A percentile compares a stretch with the other conserved stretches of the same genome.
These are phyloP conservation scores for Agapanthus africanus DNA, from an alignment of 106 monocot genomes.

Conservation along the genomic window DNA sequence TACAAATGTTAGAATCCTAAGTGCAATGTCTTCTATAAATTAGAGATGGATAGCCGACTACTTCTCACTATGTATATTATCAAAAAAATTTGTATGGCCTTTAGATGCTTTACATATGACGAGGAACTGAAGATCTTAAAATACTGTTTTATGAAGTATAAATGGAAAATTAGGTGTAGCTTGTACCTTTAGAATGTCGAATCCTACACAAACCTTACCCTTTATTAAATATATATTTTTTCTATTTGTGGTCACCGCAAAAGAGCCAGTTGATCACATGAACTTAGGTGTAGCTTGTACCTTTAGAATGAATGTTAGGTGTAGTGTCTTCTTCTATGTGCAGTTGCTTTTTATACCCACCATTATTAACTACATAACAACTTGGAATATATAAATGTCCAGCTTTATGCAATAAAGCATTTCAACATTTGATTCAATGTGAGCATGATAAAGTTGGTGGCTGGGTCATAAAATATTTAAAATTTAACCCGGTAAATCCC, in stretches of 20 bases:
- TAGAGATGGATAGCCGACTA: too few relatives aligned
- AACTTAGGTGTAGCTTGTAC: not conserved
- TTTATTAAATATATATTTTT: too few relatives aligned
- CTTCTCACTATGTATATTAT: too few relatives aligned
- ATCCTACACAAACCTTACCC: too few relatives aligned
- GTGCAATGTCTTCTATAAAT: too few relatives aligned
- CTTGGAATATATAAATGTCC: not conserved
- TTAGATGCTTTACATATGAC: too few relatives aligned
- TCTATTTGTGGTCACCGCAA: not conserved
- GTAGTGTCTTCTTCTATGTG: not conserved
- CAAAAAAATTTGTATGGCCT: too few relatives aligned
- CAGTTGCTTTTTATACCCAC: not conserved
- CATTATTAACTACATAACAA: not conserved
- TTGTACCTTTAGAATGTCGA: too few relatives aligned
- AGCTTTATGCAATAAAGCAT: not conserved
- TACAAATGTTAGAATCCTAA: too few relatives aligned
- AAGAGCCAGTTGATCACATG: not conserved
- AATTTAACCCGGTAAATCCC: not conserved
- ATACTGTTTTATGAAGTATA: too few relatives aligned
- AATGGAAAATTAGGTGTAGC: too few relatives aligned
- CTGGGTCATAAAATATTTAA: not conserved
- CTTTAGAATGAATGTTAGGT: not conserved
- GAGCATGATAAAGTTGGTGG: slow-evolving; percentile 1
- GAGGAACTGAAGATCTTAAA: too few relatives aligned
- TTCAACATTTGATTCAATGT: not conserved